Evolutionary conservation across 768 basidiomycete species (phyloP), one percentile per base, ranked within the genome.

Genomic region (Tricholoma sp.): DNA sequence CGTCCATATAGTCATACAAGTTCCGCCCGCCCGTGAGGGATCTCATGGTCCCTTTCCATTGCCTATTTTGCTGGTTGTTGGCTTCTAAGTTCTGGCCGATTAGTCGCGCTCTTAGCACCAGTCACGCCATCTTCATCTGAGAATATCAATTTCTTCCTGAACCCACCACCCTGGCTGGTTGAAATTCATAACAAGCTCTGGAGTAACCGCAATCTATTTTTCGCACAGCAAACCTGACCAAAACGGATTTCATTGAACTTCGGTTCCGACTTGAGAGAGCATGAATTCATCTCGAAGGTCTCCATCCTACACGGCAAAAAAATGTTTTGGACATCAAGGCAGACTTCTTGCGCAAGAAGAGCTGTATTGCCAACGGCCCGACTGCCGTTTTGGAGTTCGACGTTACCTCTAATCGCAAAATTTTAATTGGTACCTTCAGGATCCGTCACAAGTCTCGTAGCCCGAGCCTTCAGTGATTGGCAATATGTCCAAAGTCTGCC

Each of bases 261-360:
- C 75, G 1, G 41, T 18, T 43, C 34, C 50, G 24, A 51, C 29
- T 51, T n/a, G n/a, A 16, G 50, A 32, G 24, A 51, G 50, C 11
- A 50, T 4, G 18, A 9, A 50, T 16, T 5, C 34, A 27, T 50
- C 50, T 19, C 41, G 41, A 43, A 18, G 41, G n/a, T 43, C 41
- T 43, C 41, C 41, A 43, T 43, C 41, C 41, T 43, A 43, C 41
- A 19, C 18, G 41, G 41, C 41, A n/a, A 19, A 2, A 19, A 43
- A 43, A 46, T 46, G 45, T 22, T 22, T 22, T 22, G 45, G 45
- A 22, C 22, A 24, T 22, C 21, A 46, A 46, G 45, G 22, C 45
- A 22, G 45, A 46, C 45, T 46, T 46, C 22, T 46, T 24, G 21
- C 22, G 45, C 21, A 46, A 22, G 45, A 46, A 46, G 45, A 46